These are phyloP conservation scores for Fimicolochytrium jonesii DNA, from an alignment of 192 early-diverging fungal species.

Conservation along the genomic window DNA sequence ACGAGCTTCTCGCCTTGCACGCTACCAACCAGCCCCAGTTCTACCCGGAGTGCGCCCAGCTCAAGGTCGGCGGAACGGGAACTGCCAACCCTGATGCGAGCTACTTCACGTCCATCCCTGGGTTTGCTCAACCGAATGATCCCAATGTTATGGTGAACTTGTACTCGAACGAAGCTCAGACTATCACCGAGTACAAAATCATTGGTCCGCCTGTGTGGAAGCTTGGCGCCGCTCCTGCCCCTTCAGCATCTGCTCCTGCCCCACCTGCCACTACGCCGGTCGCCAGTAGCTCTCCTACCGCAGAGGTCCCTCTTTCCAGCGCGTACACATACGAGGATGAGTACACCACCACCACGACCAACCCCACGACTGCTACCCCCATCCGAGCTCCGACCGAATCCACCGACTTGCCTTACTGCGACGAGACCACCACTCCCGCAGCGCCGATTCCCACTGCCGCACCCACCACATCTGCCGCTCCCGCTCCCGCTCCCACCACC, in stretches of 20 bases:
- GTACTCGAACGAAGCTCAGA: background rate
- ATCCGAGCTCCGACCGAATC: no score
- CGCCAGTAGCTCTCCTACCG: no score
- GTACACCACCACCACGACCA: no score
- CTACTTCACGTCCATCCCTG: background rate
- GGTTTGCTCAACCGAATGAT: background rate
- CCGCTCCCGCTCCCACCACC: no score
- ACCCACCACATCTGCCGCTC: no score
- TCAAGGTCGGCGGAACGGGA: background rate
- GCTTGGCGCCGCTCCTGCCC: background rate
- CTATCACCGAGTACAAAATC: background rate
- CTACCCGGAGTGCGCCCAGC: constrained; percentile 8
- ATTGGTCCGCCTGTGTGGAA: background rate
- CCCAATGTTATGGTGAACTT: background rate
- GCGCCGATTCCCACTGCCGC: no score
- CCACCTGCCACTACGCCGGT: no score
- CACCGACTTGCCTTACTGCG: no score
- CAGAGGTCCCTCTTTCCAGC: no score
- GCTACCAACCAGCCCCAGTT: constrained; percentile 3
- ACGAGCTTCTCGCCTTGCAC: constrained; percentile 8
- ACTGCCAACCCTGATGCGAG: background rate
- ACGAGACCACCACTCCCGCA: no score
- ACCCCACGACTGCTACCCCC: no score
- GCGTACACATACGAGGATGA: no score
- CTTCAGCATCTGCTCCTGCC: background rate